Base-by-base conservation (phyloP, 768 basidiomycete species). In the Termitomyces sp. region DNA sequence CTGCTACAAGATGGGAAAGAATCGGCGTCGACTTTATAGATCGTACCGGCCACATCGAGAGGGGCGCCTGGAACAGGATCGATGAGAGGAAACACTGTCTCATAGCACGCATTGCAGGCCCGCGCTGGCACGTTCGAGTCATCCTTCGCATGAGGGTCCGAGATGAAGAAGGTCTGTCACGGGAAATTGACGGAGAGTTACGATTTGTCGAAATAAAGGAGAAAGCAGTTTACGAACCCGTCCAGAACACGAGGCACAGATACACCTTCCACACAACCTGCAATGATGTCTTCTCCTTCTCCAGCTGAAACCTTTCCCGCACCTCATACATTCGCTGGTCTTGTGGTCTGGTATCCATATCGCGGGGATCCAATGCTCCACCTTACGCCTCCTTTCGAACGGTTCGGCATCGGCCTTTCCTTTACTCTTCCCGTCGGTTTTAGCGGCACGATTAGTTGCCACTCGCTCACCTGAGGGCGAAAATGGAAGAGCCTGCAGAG, bases 271-370 rank as follows among this genome's bases (percentile, higher is more conserved):
- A 70, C 93, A 95, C 5, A 95, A 75, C 60, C 93, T 75, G 69
- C 93, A 95, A 67, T 95, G 93, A 68, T 95, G 93, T 58, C 92
- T 77, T 63, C 93, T 74, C 63, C 91, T 78, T 67, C 87, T 72
- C 85, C 90, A 89, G 7, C 89, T 87, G 71, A 95, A 95, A 47
- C 80, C 68, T 44, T 81, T 75, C 6, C 84, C 84, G 66, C 95
- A 97, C 11, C 89, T 78, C 93, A 93, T 94, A 68, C 95, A 97
- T 22, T 80, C 77, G 55, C 83, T 81, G n/a, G 91, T 87, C 70
- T 82, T 90, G 59, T 84, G 82, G 67, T 97, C 93, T 0, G 95
- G 93, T 33, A 95, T 87, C 95, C 95, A 97, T 27, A 96, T 83
- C 0, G 95, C 89, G 5, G 95, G 94, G 1, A 93, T 84, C 76